Base-by-base conservation (phyloP, 768 basidiomycete genomes). In the Lyophyllum atratum region DNA sequence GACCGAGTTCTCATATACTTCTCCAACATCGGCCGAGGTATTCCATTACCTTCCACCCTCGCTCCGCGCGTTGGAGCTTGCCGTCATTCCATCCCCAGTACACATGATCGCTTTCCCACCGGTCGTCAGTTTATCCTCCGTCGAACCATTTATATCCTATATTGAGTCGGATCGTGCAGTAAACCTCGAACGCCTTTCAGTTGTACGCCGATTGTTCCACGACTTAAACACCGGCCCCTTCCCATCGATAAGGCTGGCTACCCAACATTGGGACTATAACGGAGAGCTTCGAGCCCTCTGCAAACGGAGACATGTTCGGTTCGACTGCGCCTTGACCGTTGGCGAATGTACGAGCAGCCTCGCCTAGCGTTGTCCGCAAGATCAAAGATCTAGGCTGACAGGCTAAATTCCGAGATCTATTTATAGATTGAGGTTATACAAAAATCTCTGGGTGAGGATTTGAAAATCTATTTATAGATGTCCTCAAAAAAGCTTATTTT, bases 1-100 rank as follows among this genome's bases (percentile, higher is more conserved):
- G 3, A n/a, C 21, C 19, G 46, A 53, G 22, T 58, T 53, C 45
- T 53, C 52, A 19, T 58, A 58, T 25, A 58, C 46, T 5, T 53
- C 56, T 25, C 51, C 39, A 22, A 12, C 51, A 3, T 53, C 51
- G 17, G 39, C 43, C 1, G 51, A 53, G 21, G 28, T 58, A 31
- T 53, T 58, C 46, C 17, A 31, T 8, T 33, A 48, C 37, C 51
- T 58, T 1, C 46, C 51, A 14, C 39, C 45, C 12, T 31, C 57
- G 3, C 51, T 58, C 19, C 3, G 24, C 3, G 29, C 40, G 11
- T 26, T 53, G 34, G 47, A 58, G 28, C 57, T 58, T 25, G 56
- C 50, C 11, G 50, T 52, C 15, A 12, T 52, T 4, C 21, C 52
- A 5, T 33, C 51, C n/a, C n/a, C 1, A 15, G 34, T 19, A 28